phyloP scores from a whole-genome alignment of 768 basidiomycete species.

The Hericium alpestre region DNA sequence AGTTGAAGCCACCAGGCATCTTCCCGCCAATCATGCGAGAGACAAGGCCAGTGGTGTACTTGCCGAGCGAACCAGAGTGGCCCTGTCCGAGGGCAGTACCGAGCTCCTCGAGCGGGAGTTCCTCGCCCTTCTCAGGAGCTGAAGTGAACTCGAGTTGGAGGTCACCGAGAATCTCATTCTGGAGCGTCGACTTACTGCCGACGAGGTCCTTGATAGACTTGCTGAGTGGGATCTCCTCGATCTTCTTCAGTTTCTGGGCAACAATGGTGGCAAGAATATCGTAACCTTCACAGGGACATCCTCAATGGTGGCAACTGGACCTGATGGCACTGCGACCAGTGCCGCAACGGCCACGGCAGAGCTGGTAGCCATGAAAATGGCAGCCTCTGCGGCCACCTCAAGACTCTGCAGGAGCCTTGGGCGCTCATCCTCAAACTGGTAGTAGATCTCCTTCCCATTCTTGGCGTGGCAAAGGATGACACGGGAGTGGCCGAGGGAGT shows the following conservation, averaged over 20 bases:
- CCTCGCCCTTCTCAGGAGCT: conserved; percentile 97
- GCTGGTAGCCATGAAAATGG: conserved; percentile 23
- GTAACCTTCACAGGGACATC: conserved; percentile 87
- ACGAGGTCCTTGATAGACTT: conserved; percentile 99
- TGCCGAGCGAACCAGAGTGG: conserved; percentile 80
- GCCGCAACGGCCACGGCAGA: conserved; percentile 29
- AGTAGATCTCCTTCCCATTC: conserved; percentile 94
- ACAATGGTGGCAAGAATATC: conserved; percentile 84
- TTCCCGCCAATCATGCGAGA: conserved; percentile 89
- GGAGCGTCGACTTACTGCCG: conserved; percentile 95
- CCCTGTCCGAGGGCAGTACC: conserved; percentile 76
- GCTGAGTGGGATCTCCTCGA: conserved; percentile 77
- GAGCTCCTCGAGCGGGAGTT: conserved; percentile 91
- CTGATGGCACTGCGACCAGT: conserved; percentile 31
- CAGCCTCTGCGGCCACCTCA: conserved; percentile 21
- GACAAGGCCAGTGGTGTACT: conserved; percentile 83
- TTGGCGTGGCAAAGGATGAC: conserved; percentile 89
- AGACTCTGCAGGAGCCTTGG: conserved; percentile 24
- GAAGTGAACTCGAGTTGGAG: conserved; percentile 90
- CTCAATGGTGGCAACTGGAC: conserved; percentile 54
- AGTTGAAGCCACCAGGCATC: conserved; percentile 98
- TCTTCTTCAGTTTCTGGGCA: conserved; percentile 92
- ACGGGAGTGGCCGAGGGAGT: conserved; percentile 69
- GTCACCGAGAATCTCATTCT: conserved; percentile 97
- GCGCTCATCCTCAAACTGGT: conserved; percentile 87